Conservation (phyloP, 2,329 filamentous ascomycete species). For the Ophiobolus disseminans region DNA sequence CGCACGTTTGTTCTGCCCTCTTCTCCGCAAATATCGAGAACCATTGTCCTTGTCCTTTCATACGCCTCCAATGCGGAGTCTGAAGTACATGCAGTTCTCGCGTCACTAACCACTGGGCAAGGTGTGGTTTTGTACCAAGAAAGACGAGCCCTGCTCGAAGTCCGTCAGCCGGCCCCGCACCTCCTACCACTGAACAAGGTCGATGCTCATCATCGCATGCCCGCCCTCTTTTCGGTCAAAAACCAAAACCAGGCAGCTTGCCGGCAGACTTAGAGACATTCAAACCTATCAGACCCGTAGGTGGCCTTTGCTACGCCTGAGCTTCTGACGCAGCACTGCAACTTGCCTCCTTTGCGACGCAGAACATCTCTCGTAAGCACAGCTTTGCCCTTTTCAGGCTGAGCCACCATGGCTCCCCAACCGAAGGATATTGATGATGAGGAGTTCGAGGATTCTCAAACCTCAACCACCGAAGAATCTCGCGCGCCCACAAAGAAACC, state of each 20-base stretch:
- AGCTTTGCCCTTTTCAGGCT: constrained; percentile 10
- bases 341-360: constrained; percentile 10
- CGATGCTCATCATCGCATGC: constrained; percentile 25
- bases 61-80: neutral
- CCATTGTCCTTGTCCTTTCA: constrained; percentile 2
- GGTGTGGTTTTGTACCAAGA: constrained; percentile 20
- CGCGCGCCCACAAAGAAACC: neutral
- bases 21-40: constrained; percentile 3
- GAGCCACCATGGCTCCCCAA: constrained; percentile 26
- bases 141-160: constrained; percentile 16
- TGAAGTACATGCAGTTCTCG: constrained; percentile 9
- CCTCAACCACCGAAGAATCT: neutral
- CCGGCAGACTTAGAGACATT: constrained; percentile 8
- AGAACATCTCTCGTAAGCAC: constrained; percentile 26
- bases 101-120: constrained; percentile 24
- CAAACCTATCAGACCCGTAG: constrained; percentile 17
- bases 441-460: neutral
- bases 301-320: constrained; percentile 11
- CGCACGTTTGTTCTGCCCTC: constrained; percentile 7
- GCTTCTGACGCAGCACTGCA: constrained; percentile 22
- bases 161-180: constrained; percentile 42
- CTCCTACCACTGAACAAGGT: constrained; percentile 27
- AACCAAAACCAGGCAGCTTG: constrained; percentile 2
- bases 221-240: constrained; percentile 16
- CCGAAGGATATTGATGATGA: constrained; percentile 12